Percentiles rank a stretch among this genome's conserved stretches.
These are phyloP conservation scores for Aphanomyces cochlioides DNA, from an alignment of 352 stramenopile species.

Conservation along the genomic window DNA sequence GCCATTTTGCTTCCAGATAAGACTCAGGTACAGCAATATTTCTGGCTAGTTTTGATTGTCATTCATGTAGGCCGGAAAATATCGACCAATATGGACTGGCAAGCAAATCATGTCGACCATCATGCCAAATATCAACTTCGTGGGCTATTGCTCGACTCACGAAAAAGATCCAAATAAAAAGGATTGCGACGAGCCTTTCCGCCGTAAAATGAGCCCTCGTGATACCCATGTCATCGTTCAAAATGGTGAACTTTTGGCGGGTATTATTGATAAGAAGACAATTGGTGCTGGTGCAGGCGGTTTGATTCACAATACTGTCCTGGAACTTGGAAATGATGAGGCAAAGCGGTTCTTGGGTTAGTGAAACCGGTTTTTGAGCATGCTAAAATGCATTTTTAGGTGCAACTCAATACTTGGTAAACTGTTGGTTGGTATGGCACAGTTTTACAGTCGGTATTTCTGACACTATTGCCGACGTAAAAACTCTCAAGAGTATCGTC, in stretches of 20 bases:
- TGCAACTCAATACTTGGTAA: slow-evolving; percentile 96
- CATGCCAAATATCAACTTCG: slow-evolving; percentile 96
- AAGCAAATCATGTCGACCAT: slow-evolving; percentile 99
- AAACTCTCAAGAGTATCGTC: slow-evolving; percentile 97
- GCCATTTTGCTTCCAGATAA: slow-evolving; percentile 96
- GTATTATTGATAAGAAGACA: slow-evolving; percentile 99
- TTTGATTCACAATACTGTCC: slow-evolving; percentile 97
- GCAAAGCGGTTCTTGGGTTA: slow-evolving; percentile 79
- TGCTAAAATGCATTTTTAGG: slow-evolving; percentile 9
- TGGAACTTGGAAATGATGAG: slow-evolving; percentile 88
- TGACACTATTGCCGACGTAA: slow-evolving; percentile 98
- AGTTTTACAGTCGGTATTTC: slow-evolving; percentile 99
- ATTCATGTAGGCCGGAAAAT: slow-evolving; percentile 48
- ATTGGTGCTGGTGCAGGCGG: slow-evolving; percentile 96
- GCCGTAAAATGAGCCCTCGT: slow-evolving; percentile 88
- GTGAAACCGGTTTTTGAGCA: background rate
- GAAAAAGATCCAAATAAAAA: slow-evolving; percentile 45
- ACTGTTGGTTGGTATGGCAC: slow-evolving; percentile 97
- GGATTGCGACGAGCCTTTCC: slow-evolving; percentile 13
- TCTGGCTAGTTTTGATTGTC: background rate
- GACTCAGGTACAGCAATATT: slow-evolving; percentile 42
- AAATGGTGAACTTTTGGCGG: slow-evolving; percentile 94
- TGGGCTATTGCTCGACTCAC: slow-evolving; percentile 92
- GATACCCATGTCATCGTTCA: slow-evolving; percentile 98
- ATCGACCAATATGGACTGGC: slow-evolving; percentile 94